A percentile compares a stretch with the other conserved stretches of the same genome.
Conservation (phyloP, 257 asterid genomes). For the Ajuga chamaepitys region DNA sequence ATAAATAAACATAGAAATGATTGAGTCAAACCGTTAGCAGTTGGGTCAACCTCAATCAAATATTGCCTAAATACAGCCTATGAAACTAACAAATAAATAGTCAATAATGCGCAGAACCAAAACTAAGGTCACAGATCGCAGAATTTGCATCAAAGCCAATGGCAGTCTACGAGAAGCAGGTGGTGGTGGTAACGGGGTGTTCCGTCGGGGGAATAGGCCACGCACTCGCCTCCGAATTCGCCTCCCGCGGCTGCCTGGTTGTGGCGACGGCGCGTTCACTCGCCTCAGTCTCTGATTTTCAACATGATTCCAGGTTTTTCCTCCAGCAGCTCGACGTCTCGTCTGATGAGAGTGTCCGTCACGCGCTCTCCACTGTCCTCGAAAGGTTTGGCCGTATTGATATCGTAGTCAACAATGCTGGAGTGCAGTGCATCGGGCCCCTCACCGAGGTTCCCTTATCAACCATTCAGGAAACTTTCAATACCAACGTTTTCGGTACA, state of each 20-base stretch:
- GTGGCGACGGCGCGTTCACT: slow-evolving; percentile 84
- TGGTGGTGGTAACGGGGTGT: slow-evolving; percentile 81
- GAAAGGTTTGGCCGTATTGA: slow-evolving; percentile 72
- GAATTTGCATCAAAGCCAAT: slow-evolving; percentile 3
- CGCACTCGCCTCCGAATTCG: slow-evolving; percentile 77
- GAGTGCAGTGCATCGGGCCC: slow-evolving; percentile 85
- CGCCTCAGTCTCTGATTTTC: slow-evolving; percentile 55
- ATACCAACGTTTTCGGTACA: slow-evolving; percentile 82
- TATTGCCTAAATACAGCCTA: too few relatives aligned
- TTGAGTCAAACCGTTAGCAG: too few relatives aligned
- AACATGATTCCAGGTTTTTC: slow-evolving; percentile 55
- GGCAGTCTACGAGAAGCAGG: slow-evolving; percentile 36
- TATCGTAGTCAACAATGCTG: slow-evolving; percentile 85
- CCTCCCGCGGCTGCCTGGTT: slow-evolving; percentile 62
- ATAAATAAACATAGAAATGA: too few relatives aligned
- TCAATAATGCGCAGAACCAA: too few relatives aligned
- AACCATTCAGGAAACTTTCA: slow-evolving; percentile 50
- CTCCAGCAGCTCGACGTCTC: slow-evolving; percentile 71
- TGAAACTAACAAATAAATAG: too few relatives aligned
- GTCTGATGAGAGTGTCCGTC: slow-evolving; percentile 57
- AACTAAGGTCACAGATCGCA: background rate
- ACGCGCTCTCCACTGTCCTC: slow-evolving; percentile 50
- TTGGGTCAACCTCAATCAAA: too few relatives aligned
- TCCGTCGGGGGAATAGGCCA: slow-evolving; percentile 89
- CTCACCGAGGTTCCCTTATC: slow-evolving; percentile 79